phyloP scores from a whole-genome alignment of 805 yeast species.

The Suhomyces pyralidae region DNA sequence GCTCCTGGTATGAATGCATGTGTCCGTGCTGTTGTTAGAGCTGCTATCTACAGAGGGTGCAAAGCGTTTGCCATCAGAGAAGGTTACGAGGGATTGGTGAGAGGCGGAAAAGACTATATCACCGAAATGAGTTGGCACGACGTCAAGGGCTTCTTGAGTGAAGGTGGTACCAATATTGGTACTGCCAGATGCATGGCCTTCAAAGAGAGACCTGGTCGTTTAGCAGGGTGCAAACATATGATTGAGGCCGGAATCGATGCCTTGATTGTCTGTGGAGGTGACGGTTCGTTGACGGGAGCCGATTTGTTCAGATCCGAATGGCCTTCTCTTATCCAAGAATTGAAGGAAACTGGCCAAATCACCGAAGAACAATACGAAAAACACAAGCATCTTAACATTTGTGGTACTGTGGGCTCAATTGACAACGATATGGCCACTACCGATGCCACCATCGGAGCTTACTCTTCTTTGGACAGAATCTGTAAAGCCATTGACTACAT shows the following conservation, averaged over 20 bases:
- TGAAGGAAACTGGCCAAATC: constrained; percentile 53
- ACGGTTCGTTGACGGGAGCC: constrained; percentile 97
- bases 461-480: constrained; percentile 87
- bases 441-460: constrained; percentile 95
- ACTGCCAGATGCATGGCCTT: constrained; percentile 91
- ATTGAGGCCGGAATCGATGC: constrained; percentile 90
- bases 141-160: constrained; percentile 87
- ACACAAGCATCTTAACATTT: constrained; percentile 74
- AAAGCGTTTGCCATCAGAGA: constrained; percentile 89
- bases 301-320: constrained; percentile 91
- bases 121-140: constrained; percentile 87
- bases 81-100: constrained; percentile 91
- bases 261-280: constrained; percentile 96
- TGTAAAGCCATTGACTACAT: constrained; percentile 94
- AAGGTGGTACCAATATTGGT: constrained; percentile 95
- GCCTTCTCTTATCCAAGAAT: constrained; percentile 82
- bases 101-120: constrained; percentile 73
- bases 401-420: constrained; percentile 94
- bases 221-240: constrained; percentile 79
- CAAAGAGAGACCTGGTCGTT: constrained; percentile 80
- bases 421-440: constrained; percentile 98
- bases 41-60: constrained; percentile 84
- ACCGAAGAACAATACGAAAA: constrained; percentile 57
- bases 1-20: constrained; percentile 98
- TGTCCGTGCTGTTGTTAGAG: constrained; percentile 91